phyloP scores from a whole-genome alignment of 139 green algal species.

The Yamagishiella unicocca region DNA sequence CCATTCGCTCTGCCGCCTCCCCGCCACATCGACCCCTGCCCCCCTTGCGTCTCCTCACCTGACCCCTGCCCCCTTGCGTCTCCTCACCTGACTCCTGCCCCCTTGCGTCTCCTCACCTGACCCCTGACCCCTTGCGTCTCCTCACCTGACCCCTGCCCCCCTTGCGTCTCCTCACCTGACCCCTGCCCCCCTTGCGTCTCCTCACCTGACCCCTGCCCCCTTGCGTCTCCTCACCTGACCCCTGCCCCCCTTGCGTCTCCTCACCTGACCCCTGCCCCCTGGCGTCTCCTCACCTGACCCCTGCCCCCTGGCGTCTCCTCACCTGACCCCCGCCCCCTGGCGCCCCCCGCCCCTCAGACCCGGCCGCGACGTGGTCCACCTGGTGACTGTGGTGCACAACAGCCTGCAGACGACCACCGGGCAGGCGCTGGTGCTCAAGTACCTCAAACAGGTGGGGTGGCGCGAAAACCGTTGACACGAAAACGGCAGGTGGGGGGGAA shows the following conservation, averaged over 20 bases:
- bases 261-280: neutral
- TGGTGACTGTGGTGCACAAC: conserved; percentile 50
- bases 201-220: neutral
- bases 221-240: neutral
- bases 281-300: neutral
- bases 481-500: neutral
- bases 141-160: neutral
- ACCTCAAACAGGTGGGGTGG: conserved; percentile 36
- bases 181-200: neutral
- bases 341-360: neutral
- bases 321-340: neutral
- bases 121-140: neutral
- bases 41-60: too few species aligned
- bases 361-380: conserved; percentile 46
- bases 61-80: too few species aligned
- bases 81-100: too few species aligned
- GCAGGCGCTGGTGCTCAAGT: conserved; percentile 42
- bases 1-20: too few species aligned
- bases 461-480: too few species aligned
- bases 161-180: neutral
- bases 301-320: neutral
- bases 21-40: too few species aligned
- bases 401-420: conserved; percentile 21
- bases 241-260: neutral
- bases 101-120: too few species aligned